Evolutionary conservation across 768 basidiomycete species (phyloP).

Genomic region (Termitomyces sp.): DNA sequence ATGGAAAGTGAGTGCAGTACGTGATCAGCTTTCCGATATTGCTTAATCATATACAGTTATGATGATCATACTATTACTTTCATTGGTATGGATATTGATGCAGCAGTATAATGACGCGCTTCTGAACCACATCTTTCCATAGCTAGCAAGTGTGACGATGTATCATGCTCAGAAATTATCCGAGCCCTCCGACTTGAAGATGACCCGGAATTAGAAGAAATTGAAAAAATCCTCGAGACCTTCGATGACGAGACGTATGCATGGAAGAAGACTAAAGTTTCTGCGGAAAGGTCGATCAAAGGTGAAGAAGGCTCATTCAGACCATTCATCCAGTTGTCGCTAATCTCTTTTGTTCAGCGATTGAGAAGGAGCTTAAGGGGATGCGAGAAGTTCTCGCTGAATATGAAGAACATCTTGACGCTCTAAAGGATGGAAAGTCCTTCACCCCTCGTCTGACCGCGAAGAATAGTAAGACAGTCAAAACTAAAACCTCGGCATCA

Average conservation of each 20-base stretch:
- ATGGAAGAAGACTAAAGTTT: conserved; percentile 40
- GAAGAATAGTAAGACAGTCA: conserved; percentile 12
- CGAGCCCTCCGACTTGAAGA: conserved; percentile 48
- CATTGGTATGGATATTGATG: conserved; percentile 38
- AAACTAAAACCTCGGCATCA: conserved; percentile 10
- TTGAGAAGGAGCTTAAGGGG: conserved; percentile 38
- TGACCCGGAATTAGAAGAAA: conserved; percentile 49
- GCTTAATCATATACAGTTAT: conserved; percentile 36
- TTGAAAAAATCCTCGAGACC: conserved; percentile 44
- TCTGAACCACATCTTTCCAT: background rate
- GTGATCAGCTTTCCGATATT: background rate
- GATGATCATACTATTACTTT: conserved; percentile 60
- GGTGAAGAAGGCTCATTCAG: conserved; percentile 26
- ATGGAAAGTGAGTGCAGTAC: conserved; percentile 54
- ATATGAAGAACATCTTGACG: conserved; percentile 44
- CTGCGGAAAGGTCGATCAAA: conserved; percentile 39
- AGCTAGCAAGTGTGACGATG: conserved; percentile 66
- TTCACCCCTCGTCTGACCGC: conserved; percentile 43
- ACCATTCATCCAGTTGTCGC: background rate
- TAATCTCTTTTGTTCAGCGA: conserved; percentile 26
- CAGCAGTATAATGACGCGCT: background rate
- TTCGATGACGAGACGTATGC: conserved; percentile 34
- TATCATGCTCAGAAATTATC: conserved; percentile 59
- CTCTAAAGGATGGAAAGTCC: conserved; percentile 41
- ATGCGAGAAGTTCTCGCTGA: conserved; percentile 37